These are phyloP conservation scores for Colletotrichum filicis DNA, from an alignment of 2,329 filamentous ascomycete species.

Conservation along the genomic window DNA sequence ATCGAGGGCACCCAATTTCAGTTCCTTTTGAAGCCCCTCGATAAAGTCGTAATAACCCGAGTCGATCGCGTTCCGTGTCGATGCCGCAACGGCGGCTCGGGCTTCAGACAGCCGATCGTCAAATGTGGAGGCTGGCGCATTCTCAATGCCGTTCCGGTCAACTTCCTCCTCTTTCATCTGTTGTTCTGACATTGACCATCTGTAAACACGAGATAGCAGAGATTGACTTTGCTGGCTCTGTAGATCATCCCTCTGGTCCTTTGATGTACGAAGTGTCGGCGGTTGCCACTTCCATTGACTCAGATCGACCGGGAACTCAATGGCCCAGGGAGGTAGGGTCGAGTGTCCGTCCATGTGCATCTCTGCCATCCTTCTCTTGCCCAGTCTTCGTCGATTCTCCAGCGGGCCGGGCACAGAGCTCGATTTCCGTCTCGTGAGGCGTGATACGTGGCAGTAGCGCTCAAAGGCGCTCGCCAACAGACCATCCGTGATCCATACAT, in stretches of 20 bases:
- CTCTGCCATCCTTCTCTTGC: conserved; percentile 65
- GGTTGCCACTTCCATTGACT: conserved; percentile 64
- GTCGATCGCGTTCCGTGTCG: conserved; percentile 9
- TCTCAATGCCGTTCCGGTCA: background rate
- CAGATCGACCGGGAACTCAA: conserved; percentile 55
- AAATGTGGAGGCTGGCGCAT: background rate
- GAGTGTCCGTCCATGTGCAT: conserved; percentile 53
- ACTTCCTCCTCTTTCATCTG: background rate
- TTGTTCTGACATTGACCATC: background rate
- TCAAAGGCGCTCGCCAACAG: conserved; percentile 62
- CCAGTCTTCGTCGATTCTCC: conserved; percentile 63
- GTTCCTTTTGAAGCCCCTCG: conserved; percentile 15
- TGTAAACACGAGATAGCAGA: background rate
- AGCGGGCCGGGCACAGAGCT: conserved; percentile 63
- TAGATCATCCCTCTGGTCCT: conserved; percentile 38
- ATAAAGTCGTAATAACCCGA: conserved; percentile 16
- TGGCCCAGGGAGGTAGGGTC: conserved; percentile 57
- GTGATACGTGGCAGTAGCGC: conserved; percentile 50
- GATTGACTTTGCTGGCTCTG: background rate
- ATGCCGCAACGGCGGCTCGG: conserved; percentile 19
- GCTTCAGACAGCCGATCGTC: conserved; percentile 19
- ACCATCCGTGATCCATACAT: conserved; percentile 70
- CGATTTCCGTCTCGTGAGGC: conserved; percentile 41
- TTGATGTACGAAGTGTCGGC: conserved; percentile 49
- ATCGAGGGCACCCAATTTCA: conserved; percentile 24